Evolutionary conservation across 331 rosid genomes (phyloP), one percentile per base, ranked within the genome.

Genomic region (Prunus yedoensis): DNA sequence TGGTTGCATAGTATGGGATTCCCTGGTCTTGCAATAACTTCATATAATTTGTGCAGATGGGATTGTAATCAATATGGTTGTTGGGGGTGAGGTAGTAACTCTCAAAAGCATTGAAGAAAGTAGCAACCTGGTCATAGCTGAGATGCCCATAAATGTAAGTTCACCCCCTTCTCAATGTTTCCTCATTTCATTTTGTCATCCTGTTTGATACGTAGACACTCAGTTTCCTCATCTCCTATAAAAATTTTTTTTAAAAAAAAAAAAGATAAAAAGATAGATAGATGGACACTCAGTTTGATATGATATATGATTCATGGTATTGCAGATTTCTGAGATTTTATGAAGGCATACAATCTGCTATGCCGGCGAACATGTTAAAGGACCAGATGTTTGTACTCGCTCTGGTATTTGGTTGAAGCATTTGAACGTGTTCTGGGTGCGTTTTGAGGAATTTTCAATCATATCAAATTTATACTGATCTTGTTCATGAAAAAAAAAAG

Each of bases 141-240:
- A 94, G 87, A 92, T 95, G 97, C 97, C 94, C 66, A 88, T 95
- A 83, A 85, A 85, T 80, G 99, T 92, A 82, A 85, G 91, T 84
- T 69, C 27, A 32, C 66, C 73, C 41, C 25, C 38, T 66, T 47
- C 15, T 32, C 17, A 63, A 4, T 4, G 43, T 32, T 3, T 12
- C 13, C 32, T 10, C 21, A 11, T 43, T 54, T 52, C 0, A 5
- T 56, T 16, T 41, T 38, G 41, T 16, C 41, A 16, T 14, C 41
- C 17, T 10, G 51, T 51, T 51, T 16, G 7, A 23, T 11, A 10
- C 14, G 8, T 13, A 35, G 41, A 35, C 59, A 16, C 3, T 59
- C 21, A 25, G 28, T 56, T 20, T 20, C 61, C 43, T 73, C 69
- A 13, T 11, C 41, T 7, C 41, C 41, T 35, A 35, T 35, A 35